These are phyloP conservation scores for Hamigera avellanea DNA, from an alignment of 495 filamentous ascomycete species.

Conservation along the genomic window DNA sequence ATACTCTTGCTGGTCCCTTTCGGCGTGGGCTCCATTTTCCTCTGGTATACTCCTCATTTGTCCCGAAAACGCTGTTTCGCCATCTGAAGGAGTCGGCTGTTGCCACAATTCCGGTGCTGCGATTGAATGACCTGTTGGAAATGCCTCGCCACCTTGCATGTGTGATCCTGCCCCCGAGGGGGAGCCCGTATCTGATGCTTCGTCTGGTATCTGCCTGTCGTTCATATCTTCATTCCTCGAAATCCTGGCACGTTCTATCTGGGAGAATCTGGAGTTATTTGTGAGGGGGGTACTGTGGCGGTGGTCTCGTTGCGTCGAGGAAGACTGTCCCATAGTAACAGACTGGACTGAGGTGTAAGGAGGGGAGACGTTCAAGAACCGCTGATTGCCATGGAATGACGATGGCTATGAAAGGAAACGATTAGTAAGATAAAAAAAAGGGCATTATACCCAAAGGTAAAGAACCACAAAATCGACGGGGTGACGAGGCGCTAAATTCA, in stretches of 20 bases:
- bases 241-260: constrained; percentile 11
- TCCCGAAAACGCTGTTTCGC: constrained; percentile 5
- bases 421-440: background rate
- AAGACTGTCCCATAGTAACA: constrained; percentile 41
- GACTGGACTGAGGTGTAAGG: constrained; percentile 1
- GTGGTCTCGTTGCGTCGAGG: constrained; percentile 30
- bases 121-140: constrained; percentile 4
- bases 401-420: constrained; percentile 12
- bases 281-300: constrained; percentile 17
- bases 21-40: constrained; percentile 16
- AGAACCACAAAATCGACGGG: too few species aligned
- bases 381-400: constrained; percentile 22
- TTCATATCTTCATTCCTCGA: constrained; percentile 35
- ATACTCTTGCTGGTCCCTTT: constrained; percentile 16
- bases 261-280: constrained; percentile 11
- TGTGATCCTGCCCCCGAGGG: constrained; percentile 11
- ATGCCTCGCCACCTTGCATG: constrained; percentile 8
- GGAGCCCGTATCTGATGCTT: constrained; percentile 12
- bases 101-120: constrained; percentile 13
- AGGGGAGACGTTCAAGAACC: constrained; percentile 12
- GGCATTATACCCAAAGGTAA: too few species aligned
- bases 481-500: too few species aligned
- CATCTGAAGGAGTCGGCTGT: constrained; percentile 7
- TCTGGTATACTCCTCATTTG: constrained; percentile 27
- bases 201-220: constrained; percentile 19